Evolutionary conservation across 306 rosid genomes (phyloP).

Genomic region (Corylus americana): DNA sequence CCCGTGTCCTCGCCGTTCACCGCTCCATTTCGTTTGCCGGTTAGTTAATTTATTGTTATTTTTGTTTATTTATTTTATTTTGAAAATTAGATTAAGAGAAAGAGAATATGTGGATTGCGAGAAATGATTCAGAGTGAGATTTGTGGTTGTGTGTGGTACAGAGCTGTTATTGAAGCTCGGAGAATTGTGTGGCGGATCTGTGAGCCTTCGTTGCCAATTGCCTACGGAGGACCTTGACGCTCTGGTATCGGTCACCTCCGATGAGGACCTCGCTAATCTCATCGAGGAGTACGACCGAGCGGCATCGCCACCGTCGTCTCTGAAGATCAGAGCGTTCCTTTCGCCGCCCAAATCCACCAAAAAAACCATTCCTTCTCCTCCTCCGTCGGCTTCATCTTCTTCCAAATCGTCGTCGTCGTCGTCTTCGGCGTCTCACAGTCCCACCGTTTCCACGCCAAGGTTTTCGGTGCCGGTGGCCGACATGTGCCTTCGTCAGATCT

Average conservation of each 20-base stretch:
- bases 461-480: slow-evolving; percentile 23
- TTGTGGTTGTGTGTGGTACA: slow-evolving; percentile 39
- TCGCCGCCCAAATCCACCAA: slow-evolving; percentile 55
- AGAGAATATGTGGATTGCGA: not conserved
- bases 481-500: slow-evolving; percentile 52
- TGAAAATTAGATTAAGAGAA: too few species aligned
- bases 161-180: slow-evolving; percentile 71
- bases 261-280: slow-evolving; percentile 84
- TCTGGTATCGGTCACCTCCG: slow-evolving; percentile 77
- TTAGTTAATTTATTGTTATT: slow-evolving; percentile 30
- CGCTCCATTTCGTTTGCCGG: slow-evolving; percentile 79
- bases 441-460: slow-evolving; percentile 34
- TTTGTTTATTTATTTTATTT: too few species aligned
- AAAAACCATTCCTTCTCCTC: slow-evolving; percentile 28
- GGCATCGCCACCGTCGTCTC: slow-evolving; percentile 34
- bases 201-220: slow-evolving; percentile 80
- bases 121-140: slow-evolving; percentile 26
- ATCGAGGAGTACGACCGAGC: slow-evolving; percentile 79
- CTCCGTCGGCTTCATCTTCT: slow-evolving; percentile 40
- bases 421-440: slow-evolving; percentile 13
- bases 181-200: slow-evolving; percentile 65
- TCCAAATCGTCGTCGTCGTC: slow-evolving; percentile 42
- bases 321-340: slow-evolving; percentile 87
- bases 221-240: slow-evolving; percentile 95
- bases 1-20: slow-evolving; percentile 79